A percentile compares a stretch with the other conserved stretches of the same genome.
These are phyloP conservation scores for Diaporthe sp. DNA, from an alignment of 2,329 filamentous ascomycete species.

Conservation along the genomic window DNA sequence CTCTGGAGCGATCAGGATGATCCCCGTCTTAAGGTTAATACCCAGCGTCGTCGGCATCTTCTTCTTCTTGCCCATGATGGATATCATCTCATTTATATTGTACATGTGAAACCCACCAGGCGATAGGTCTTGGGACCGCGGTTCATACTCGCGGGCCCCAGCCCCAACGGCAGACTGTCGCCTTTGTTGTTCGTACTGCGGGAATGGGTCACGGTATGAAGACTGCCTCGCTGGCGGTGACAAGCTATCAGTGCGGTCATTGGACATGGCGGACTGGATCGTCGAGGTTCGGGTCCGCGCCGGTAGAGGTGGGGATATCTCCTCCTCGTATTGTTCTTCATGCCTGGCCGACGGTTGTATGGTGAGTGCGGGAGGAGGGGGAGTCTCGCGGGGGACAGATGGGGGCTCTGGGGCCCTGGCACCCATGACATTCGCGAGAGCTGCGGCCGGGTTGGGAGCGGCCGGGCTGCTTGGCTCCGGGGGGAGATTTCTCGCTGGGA, in stretches of 20 bases:
- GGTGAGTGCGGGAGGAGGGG: constrained; percentile 59
- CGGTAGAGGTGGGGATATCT: constrained; percentile 74
- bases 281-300: constrained; percentile 71
- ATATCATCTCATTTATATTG: constrained; percentile 97
- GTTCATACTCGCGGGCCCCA: constrained; percentile 47
- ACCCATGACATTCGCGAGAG: constrained; percentile 70
- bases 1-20: constrained; percentile 92
- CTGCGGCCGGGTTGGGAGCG: constrained; percentile 63
- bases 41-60: constrained; percentile 98
- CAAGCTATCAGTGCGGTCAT: constrained; percentile 48
- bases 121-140: constrained; percentile 58
- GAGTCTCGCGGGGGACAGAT: constrained; percentile 60
- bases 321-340: constrained; percentile 74
- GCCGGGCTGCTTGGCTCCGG: constrained; percentile 52
- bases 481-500: constrained; percentile 53
- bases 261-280: constrained; percentile 50
- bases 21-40: constrained; percentile 90
- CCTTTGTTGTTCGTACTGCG: constrained; percentile 51
- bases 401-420: constrained; percentile 60
- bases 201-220: constrained; percentile 40
- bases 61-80: constrained; percentile 96
- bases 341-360: constrained; percentile 62
- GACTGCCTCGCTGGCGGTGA: constrained; percentile 53
- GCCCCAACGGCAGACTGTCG: constrained; percentile 9
- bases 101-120: constrained; percentile 93